Base-by-base conservation (phyloP, 306 rosid species). In the Psophocarpus tetragonolobus region DNA sequence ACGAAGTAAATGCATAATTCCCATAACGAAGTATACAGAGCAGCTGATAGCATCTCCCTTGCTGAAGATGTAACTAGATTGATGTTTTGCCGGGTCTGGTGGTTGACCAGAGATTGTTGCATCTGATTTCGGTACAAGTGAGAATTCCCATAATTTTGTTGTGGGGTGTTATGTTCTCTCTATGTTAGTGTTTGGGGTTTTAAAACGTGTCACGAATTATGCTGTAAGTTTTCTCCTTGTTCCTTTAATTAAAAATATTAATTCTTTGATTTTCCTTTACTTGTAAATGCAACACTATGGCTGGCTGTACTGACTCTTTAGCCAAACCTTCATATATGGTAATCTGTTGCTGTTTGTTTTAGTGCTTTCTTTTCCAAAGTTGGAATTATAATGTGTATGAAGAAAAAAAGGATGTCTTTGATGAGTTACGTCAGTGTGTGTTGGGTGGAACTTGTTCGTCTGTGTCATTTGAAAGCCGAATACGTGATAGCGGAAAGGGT, bases 231-330 rank as follows among this genome's bases (percentile, higher is more conserved):
- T 18, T 71, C 78, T 65, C 69, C 30, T 75, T 41, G 71, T 68
- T 85, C 47, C 60, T 44, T 45, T 26, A 58, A 64, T 60, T 76
- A 67, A 63, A 81, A 47, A 65, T 79, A 80, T 83, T 58, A 74
- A 87, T 88, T 83, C 87, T 85, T 87, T 69, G 71, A 65, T 83
- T 71, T 75, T 35, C 85, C 65, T 35, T 27, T 44, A 77, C 70
- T 68, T 69, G 83, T 74, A 74, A 83, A 83, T 68, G 77, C 66
- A 68, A 58, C 70, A 17, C 71, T 53, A 21, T 76, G 74, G 47
- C 74, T 76, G 51, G 57, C 51, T 39, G 26, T 66, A 76, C 60
- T 65, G 65, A 54, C 42, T 24, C 58, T 63, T 58, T 32, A 64
- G 78, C 78, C 42, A 61, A 50, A 63, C 58, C 64, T 54, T 75